Evolutionary conservation across 768 basidiomycete genomes (phyloP), one percentile per base, ranked within the genome.

Genomic region (Kwoniella mangroviensis): DNA sequence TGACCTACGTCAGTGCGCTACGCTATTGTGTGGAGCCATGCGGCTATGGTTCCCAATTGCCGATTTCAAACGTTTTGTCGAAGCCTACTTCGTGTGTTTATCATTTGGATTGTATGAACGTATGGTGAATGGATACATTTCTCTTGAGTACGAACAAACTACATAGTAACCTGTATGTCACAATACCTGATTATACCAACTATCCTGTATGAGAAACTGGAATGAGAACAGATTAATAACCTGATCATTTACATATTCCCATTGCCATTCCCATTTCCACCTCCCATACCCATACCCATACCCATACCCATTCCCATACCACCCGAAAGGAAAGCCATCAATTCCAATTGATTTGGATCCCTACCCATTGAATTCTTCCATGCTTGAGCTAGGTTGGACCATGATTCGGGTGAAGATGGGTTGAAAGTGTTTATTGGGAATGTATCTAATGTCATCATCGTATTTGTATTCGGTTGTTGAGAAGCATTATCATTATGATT

Each of bases 341-440:
- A 66, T 55, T 74, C 75, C 66, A 80, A 71, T 60, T 80, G 79
- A 63, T 75, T 67, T 40, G 79, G 72, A 24, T 77, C 73, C 13
- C 65, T 66, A 11, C 79, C 79, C 56, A 63, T 71, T 10, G 72
- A 64, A n/a, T 62, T 67, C 63, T 71, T 67, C 74, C 76, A 80
- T 21, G 75, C 77, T 17, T 61, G 12, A 7, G 66, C 77, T 4
- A 80, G 61, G 3, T 56, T 60, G 0, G 61, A 28, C 79, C 79
- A 80, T 2, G 61, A 45, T 1, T 59, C 71, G 13, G 79, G 75
- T 15, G 64, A 65, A 41, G 73, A 63, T 5, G 77, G 77, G 52
- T 80, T 69, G 66, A 80, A 80, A 4, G 68, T 49, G 2, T 66
- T 15, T 10, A 75, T 21, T 42, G 78, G 74, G 63, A 80, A 78